Evolutionary conservation across 768 basidiomycete genomes (phyloP), one percentile per base, ranked within the genome.

Genomic region (Serpula lacrymans): DNA sequence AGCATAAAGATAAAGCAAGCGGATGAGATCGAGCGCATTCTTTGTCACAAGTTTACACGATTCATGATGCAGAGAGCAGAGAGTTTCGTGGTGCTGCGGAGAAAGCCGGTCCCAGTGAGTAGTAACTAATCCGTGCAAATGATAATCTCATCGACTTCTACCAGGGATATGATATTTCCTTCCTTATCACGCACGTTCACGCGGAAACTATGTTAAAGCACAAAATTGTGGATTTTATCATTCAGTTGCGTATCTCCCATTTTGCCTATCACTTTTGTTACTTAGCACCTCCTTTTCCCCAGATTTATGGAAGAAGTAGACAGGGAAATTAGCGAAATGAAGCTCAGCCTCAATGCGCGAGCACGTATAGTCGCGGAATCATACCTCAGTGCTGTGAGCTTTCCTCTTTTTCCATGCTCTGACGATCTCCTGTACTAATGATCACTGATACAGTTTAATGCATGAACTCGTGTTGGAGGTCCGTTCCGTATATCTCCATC

Each of bases 231-330:
- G 96, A 99, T 68, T 99, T 99, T 65, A 96, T 99, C 68, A 96
- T 98, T 51, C 92, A 98, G 90, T n/a, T 95, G 48, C 34, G 83
- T 68, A 9, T 48, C 55, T 37, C 42, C 54, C 16, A 37, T 38
- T 45, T 32, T 34, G 21, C 36, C 12, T 29, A 25, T 5, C 28
- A 16, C 21, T 3, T 21, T 16, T 10, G 3, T 26, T 35, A 39
- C 36, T 20, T 53, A 27, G 30, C 27, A 22, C 27, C 23, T 35
- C 26, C 43, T 50, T 26, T 16, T 16, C 18, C 27, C 11, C 48
- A 93, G 89, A 59, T 93, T 97, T 61, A 97, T 97, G 94, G 93
- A 97, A 57, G 96, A 98, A 54, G 96, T 99, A 1, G 96, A 99
- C 66, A 93, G 89, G 65, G 96, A 99, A 67, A 97, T 99, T 58